These are phyloP conservation scores for Centrapalus pauciflorus DNA, from an alignment of 129 eudicot species.

Conservation along the genomic window DNA sequence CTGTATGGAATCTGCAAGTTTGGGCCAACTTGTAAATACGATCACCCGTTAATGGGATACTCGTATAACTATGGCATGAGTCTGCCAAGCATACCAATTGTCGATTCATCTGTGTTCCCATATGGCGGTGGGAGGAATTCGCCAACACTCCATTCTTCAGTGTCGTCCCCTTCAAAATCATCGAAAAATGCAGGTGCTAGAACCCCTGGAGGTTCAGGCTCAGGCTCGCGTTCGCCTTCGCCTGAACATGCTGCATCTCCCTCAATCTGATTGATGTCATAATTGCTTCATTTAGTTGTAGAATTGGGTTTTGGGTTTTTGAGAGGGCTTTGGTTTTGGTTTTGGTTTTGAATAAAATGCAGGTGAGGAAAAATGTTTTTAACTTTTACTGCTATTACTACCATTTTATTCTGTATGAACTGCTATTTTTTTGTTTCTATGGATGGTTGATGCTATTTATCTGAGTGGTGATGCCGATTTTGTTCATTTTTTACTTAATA, in stretches of 20 bases:
- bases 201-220: conserved; percentile 30
- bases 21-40: conserved; percentile 83
- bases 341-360: conserved; percentile 43
- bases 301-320: conserved; percentile 15
- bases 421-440: conserved; percentile 3
- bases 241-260: conserved; percentile 33
- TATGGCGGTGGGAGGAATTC: conserved; percentile 32
- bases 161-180: conserved; percentile 51
- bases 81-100: conserved; percentile 37
- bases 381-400: conserved; percentile 12
- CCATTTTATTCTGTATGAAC: conserved; percentile 15
- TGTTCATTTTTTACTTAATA: background rate
- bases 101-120: conserved; percentile 33
- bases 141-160: conserved; percentile 29
- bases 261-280: conserved; percentile 26
- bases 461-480: conserved; percentile 11
- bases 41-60: conserved; percentile 75
- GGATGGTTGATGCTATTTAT: conserved; percentile 7
- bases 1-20: conserved; percentile 73
- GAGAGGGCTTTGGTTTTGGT: conserved; percentile 12
- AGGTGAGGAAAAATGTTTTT: conserved; percentile 27
- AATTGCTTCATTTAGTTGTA: conserved; percentile 3
- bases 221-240: conserved; percentile 26
- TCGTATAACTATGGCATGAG: conserved; percentile 38
- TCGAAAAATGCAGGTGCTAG: conserved; percentile 40